Evolutionary conservation across 805 yeast genomes (phyloP).

Genomic region (Candida ovalis): DNA sequence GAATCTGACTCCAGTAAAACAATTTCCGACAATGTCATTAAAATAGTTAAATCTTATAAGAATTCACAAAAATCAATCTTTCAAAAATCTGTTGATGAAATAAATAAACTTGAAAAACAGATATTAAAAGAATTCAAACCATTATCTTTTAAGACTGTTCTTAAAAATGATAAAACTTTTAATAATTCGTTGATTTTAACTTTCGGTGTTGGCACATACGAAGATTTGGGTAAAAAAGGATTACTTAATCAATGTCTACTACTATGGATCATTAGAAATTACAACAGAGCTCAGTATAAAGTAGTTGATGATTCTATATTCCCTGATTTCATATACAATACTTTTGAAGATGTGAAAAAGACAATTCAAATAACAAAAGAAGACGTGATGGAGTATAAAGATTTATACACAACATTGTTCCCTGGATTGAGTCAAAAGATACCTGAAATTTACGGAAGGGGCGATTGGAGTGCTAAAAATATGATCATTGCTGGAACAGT

Average conservation of each 20-base stretch:
- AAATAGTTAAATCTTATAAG: slow-evolving; percentile 43
- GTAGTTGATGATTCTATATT: slow-evolving; percentile 33
- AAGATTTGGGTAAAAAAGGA: slow-evolving; percentile 44
- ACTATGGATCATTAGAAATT: slow-evolving; percentile 59
- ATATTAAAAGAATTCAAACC: slow-evolving; percentile 45
- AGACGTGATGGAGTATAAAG: slow-evolving; percentile 53
- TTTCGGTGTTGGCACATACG: slow-evolving; percentile 54
- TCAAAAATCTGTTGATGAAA: slow-evolving; percentile 40
- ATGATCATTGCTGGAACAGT: slow-evolving; percentile 41
- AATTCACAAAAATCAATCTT: slow-evolving; percentile 46
- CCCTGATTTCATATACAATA: slow-evolving; percentile 47
- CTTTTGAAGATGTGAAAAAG: slow-evolving; percentile 29
- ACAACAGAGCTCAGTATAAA: slow-evolving; percentile 39
- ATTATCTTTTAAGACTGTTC: slow-evolving; percentile 48
- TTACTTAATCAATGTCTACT: slow-evolving; percentile 57
- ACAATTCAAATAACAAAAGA: slow-evolving; percentile 37
- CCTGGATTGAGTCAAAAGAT: slow-evolving; percentile 48
- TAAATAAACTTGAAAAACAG: slow-evolving; percentile 43
- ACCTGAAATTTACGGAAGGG: slow-evolving; percentile 42
- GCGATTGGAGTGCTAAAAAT: slow-evolving; percentile 45
- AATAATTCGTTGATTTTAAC: slow-evolving; percentile 46
- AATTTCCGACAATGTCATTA: slow-evolving; percentile 24
- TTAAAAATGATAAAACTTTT: slow-evolving; percentile 37
- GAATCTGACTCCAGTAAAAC: slow-evolving; percentile 15
- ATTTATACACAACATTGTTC: slow-evolving; percentile 43